These are phyloP conservation scores for Botrytis galanthina DNA, from an alignment of 2,329 filamentous ascomycete genomes.

Conservation along the genomic window DNA sequence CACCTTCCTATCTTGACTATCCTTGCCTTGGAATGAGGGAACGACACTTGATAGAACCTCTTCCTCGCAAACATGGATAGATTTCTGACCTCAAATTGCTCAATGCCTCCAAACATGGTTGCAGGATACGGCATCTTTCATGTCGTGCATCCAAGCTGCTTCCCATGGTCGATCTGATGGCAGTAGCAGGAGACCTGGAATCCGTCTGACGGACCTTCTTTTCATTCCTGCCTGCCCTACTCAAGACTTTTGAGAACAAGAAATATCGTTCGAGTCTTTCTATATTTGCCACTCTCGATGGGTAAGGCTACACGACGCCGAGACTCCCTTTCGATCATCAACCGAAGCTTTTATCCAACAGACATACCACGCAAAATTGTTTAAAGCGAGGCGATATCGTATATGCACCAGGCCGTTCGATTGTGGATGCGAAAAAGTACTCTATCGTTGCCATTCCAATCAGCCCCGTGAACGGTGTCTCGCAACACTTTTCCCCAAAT, in stretches of 20 bases:
- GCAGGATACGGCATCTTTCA: neutral
- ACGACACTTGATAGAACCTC: neutral
- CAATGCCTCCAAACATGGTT: neutral
- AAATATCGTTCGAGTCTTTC: neutral
- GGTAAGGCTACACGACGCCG: neutral
- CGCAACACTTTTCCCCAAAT: neutral
- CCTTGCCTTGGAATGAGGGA: neutral
- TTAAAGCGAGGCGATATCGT: neutral
- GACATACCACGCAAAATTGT: neutral
- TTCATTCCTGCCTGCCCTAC: neutral
- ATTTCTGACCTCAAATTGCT: neutral
- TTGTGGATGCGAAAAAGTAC: neutral
- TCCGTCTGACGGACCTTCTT: neutral
- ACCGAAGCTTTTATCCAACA: neutral
- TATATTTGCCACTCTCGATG: neutral
- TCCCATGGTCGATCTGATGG: neutral
- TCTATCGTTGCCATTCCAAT: neutral
- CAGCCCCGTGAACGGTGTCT: neutral
- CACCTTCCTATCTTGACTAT: slow-evolving; percentile 11
- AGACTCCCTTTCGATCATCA: neutral
- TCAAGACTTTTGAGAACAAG: neutral
- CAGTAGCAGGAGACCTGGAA: neutral
- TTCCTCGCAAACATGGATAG: neutral
- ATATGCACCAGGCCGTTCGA: neutral
- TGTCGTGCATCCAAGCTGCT: neutral